These are phyloP conservation scores for Proliferodiscus dingleyae DNA, from an alignment of 2,329 filamentous ascomycete species.

Conservation along the genomic window DNA sequence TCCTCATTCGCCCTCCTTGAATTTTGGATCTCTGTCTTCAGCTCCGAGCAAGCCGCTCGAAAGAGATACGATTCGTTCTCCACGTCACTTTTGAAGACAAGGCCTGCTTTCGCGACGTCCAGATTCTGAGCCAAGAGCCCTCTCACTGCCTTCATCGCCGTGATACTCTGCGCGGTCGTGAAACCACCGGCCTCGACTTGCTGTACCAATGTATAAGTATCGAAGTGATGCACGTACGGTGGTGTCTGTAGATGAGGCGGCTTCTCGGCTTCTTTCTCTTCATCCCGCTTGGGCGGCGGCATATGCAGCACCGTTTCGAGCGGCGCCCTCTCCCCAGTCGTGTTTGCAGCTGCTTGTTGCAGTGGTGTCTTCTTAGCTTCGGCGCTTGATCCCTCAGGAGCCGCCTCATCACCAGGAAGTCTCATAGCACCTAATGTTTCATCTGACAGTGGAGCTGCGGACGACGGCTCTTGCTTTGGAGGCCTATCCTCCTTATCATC, in stretches of 20 bases:
- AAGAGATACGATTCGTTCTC: constrained; percentile 96
- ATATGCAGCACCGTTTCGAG: constrained; percentile 49
- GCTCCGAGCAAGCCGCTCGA: constrained; percentile 85
- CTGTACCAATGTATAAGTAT: constrained; percentile 85
- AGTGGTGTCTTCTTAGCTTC: constrained; percentile 7
- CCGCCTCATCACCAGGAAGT: constrained; percentile 21
- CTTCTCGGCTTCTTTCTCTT: constrained; percentile 38
- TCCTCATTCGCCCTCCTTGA: constrained; percentile 73
- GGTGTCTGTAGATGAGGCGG: constrained; percentile 67
- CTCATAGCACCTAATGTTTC: constrained; percentile 23
- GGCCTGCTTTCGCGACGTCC: constrained; percentile 69
- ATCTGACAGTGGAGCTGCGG: constrained; percentile 22
- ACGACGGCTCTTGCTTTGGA: constrained; percentile 7
- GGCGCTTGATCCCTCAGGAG: neutral
- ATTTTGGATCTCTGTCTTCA: constrained; percentile 80
- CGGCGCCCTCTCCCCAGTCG: constrained; percentile 26
- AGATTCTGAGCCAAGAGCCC: constrained; percentile 73
- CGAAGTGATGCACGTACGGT: constrained; percentile 92
- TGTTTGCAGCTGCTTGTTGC: constrained; percentile 31
- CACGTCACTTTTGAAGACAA: constrained; percentile 87
- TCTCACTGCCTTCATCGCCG: constrained; percentile 88
- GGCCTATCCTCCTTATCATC: constrained; percentile 4
- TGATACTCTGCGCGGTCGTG: constrained; percentile 68
- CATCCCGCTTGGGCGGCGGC: constrained; percentile 37
- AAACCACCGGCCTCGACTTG: constrained; percentile 70